phyloP scores from a whole-genome alignment of 164 flowering plant species.

The Berberis thunbergii region DNA sequence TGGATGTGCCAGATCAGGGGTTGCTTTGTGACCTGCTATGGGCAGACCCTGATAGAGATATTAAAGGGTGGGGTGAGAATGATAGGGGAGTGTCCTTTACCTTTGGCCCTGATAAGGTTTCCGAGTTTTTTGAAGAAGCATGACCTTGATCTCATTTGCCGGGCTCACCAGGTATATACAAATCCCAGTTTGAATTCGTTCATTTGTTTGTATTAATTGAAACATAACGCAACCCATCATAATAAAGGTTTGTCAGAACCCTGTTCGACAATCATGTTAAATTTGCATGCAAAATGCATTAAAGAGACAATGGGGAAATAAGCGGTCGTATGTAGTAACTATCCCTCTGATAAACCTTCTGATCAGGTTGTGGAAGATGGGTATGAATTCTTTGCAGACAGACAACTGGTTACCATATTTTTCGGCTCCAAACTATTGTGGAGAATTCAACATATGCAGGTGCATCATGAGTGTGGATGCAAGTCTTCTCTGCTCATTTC shows the following conservation, averaged over 20 bases:
- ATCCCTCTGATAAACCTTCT: not conserved
- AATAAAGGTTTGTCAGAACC: not conserved
- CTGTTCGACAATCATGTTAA: not conserved
- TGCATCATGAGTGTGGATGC: constrained; percentile 10
- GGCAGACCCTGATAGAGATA: constrained; percentile 11
- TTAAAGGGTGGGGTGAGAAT: constrained; percentile 9
- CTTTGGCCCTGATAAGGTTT: constrained; percentile 6
- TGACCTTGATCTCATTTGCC: constrained; percentile 10
- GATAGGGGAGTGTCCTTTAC: constrained; percentile 7
- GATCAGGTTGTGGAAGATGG: constrained; percentile 10
- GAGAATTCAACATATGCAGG: constrained; percentile 11
- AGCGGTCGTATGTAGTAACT: not conserved
- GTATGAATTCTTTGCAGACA: constrained; percentile 9
- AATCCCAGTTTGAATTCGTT: not conserved
- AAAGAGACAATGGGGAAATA: too few relatives aligned
- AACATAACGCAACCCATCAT: not conserved
- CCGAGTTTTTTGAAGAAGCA: constrained; percentile 8
- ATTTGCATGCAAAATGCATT: not conserved
- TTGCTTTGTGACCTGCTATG: constrained; percentile 8
- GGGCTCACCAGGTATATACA: constrained; percentile 9
- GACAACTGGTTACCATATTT: constrained; percentile 7
- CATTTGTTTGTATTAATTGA: not conserved
- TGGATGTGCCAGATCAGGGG: constrained; percentile 10
- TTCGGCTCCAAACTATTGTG: constrained; percentile 8
- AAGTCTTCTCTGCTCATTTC: constrained; percentile 6